These are phyloP conservation scores for Fusarium denticulatum DNA, from an alignment of 2,329 filamentous ascomycete species.

Conservation along the genomic window DNA sequence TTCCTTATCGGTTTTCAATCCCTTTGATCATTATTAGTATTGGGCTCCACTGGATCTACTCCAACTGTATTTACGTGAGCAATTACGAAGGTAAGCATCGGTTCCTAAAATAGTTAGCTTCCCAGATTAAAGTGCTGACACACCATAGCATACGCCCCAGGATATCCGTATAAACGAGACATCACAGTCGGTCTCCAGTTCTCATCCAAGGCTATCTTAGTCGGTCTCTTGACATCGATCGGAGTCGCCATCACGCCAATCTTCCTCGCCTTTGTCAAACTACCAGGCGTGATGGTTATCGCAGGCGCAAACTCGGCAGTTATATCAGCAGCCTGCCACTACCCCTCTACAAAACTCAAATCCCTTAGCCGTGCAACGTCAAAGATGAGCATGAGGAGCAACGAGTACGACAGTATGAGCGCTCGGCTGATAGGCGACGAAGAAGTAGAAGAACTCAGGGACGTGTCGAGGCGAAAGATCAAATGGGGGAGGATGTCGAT, in stretches of 20 bases:
- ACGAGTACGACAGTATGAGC: neutral
- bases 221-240: conserved; percentile 1
- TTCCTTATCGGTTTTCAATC: conserved; percentile 36
- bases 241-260: conserved; percentile 3
- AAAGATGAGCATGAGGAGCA: neutral
- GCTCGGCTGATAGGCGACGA: conserved; percentile 2
- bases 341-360: conserved; percentile 1
- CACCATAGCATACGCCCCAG: neutral
- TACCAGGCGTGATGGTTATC: conserved; percentile 27
- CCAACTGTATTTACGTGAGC: conserved; percentile 33
- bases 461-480: conserved; percentile 5
- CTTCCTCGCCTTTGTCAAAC: conserved; percentile 8
- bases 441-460: neutral
- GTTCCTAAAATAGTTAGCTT: neutral
- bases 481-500: conserved; percentile 26
- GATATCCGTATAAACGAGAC: neutral
- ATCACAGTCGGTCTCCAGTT: conserved; percentile 13
- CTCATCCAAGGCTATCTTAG: conserved; percentile 21
- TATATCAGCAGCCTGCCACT: conserved; percentile 32
- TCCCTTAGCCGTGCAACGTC: neutral
- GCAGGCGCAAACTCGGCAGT: conserved; percentile 27
- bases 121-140: neutral
- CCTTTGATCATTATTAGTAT: conserved; percentile 27
- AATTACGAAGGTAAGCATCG: conserved; percentile 23
- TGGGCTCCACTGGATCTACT: conserved; percentile 36